Evolutionary conservation across 208 protist genomes (phyloP).

Genomic region (Leishmania gerbilli): DNA sequence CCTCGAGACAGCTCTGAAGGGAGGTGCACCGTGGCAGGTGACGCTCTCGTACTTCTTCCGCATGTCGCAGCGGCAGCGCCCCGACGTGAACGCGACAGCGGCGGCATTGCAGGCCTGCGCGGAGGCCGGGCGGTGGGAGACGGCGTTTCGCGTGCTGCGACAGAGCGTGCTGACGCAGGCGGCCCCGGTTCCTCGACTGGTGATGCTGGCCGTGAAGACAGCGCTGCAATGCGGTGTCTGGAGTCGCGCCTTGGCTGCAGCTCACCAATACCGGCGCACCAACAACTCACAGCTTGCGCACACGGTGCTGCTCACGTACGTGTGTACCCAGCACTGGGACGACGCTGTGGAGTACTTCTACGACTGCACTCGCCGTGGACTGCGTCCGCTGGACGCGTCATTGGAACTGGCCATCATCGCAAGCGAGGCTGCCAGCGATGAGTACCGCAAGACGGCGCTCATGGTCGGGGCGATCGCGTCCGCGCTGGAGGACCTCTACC

Average conservation of each 20-base stretch:
- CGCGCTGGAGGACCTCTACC: slow-evolving; percentile 78
- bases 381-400: slow-evolving; percentile 59
- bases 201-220: slow-evolving; percentile 49
- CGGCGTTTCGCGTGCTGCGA: slow-evolving; percentile 65
- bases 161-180: slow-evolving; percentile 63
- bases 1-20: slow-evolving; percentile 31
- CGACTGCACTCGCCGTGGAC: slow-evolving; percentile 54
- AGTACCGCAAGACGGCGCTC: slow-evolving; percentile 62
- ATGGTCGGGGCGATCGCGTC: slow-evolving; percentile 69
- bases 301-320: slow-evolving; percentile 59
- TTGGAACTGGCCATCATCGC: slow-evolving; percentile 68
- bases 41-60: slow-evolving; percentile 63
- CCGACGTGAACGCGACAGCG: slow-evolving; percentile 46
- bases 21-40: slow-evolving; percentile 57
- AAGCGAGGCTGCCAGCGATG: slow-evolving; percentile 57
- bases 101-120: slow-evolving; percentile 69
- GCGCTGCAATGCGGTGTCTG: slow-evolving; percentile 56
- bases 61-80: slow-evolving; percentile 56
- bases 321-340: slow-evolving; percentile 50
- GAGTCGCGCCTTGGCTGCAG: slow-evolving; percentile 52
- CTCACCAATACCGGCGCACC: slow-evolving; percentile 48
- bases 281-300: slow-evolving; percentile 55
- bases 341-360: slow-evolving; percentile 80
- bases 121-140: slow-evolving; percentile 58
- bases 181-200: slow-evolving; percentile 42